Base-by-base conservation (phyloP, 2,329 filamentous ascomycete genomes). In the Colletotrichum filicis region DNA sequence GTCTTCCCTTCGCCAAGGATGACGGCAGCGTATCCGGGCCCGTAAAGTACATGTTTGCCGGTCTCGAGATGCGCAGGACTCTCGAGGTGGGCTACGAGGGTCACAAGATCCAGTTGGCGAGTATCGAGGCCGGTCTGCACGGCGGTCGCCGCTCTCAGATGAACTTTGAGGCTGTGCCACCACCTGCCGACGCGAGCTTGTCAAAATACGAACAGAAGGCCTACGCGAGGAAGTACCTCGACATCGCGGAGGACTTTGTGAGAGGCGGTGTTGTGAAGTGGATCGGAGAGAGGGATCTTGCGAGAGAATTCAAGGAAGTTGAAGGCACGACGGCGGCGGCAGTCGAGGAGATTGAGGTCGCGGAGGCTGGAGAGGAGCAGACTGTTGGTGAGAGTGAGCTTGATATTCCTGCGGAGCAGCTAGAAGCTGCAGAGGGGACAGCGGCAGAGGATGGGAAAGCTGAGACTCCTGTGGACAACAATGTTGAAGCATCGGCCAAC, bases 71-170 rank as follows among this genome's bases (percentile, higher is more conserved):
- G 52, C 87, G 86, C 58, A 86, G 87, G 70, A 79, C 82, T 28
- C 79, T 86, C 59, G 80, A 85, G 11, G 79, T 85, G 52, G 78
- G 82, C 2, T 87, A 85, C 78, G 74, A 81, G 7, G 83, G 82
- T 56, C 85, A 87, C 79, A 85, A 78, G 12, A 79, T 91, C 9
- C 83, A 82, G 8, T 90, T 90, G 82, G 87, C 83, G 24, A 86
- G 83, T 76, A 83, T 90, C 74, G 86, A 90, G 73, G 87, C 83
- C 5, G 88, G 88, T 0, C 83, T 83, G 63, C 85, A 87, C 71
- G 86, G 85, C 62, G 88, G 88, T 6, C 85, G 85, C 14, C 83
- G 87, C n/a, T 84, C 86, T 24, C 86, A 89, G 76, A 78, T 91
- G 28, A 84, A 82, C 1, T 82, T 91, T 8, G 81, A 85, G 26